Conservation (phyloP, 2,329 filamentous ascomycete genomes). For the Alternaria rosae region DNA sequence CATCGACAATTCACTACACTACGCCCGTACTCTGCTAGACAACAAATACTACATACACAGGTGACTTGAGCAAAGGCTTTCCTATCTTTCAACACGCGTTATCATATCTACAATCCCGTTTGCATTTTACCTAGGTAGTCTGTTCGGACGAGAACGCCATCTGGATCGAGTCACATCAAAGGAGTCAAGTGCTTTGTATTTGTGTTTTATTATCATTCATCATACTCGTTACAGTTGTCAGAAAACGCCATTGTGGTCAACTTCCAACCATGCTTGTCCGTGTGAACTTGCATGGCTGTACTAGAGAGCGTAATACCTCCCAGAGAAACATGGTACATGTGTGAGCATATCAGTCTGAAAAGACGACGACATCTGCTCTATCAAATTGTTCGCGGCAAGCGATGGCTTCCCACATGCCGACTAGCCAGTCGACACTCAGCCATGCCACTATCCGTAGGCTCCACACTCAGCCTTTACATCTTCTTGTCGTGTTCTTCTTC, state of each 20-base stretch:
- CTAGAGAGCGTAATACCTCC: constrained; percentile 16
- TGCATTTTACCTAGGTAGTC: not conserved
- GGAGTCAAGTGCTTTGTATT: not conserved
- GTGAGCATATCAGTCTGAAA: constrained; percentile 21
- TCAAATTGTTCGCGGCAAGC: constrained; percentile 13
- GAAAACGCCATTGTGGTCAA: constrained; percentile 14
- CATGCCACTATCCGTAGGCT: constrained; percentile 13
- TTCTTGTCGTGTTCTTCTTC: constrained; percentile 61
- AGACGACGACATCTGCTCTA: constrained; percentile 18
- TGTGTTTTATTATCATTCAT: constrained; percentile 18
- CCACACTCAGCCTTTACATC: constrained; percentile 38
- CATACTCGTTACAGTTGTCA: constrained; percentile 28
- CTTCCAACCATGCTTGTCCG: constrained; percentile 22
- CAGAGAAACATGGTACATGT: constrained; percentile 36
- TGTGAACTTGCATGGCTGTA: constrained; percentile 19
- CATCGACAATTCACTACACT: too few species aligned
- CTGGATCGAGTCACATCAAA: not conserved
- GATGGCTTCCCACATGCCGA: constrained; percentile 32
- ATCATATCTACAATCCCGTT: not conserved
- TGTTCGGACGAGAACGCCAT: not conserved
- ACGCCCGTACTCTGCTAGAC: not conserved
- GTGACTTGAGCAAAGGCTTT: not conserved
- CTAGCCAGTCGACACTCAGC: constrained; percentile 31
- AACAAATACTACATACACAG: not conserved
- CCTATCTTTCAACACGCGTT: not conserved